Base-by-base conservation (phyloP, 305 asterid genomes). In the Fraxinus baroniana region DNA sequence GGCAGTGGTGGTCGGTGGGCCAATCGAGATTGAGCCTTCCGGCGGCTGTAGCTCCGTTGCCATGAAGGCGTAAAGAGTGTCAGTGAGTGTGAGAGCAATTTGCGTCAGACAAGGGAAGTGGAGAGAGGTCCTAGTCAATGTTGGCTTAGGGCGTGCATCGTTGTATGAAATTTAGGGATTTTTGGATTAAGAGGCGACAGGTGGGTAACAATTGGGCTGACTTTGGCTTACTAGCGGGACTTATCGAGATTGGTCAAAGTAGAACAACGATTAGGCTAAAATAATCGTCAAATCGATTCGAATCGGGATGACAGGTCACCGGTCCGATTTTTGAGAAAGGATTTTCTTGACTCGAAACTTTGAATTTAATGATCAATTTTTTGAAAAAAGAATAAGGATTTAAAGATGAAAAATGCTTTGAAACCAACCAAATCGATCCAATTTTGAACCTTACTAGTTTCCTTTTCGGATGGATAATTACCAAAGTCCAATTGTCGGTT, bases 41-140 rank as follows among this genome's bases (percentile, higher is more conserved):
- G 93, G 88, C 81, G 90, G 93, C 84, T 77, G 91, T 12, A 84
- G 92, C 83, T 90, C 94, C 73, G 93, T 49, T 85, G 87, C 98
- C 98, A 94, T 94, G 90, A 41, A 68, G 70, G 55, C 68, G 81
- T 7, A 17, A 37, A 30, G 83, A 52, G 57, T 78, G 86, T 77
- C 28, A 36, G 87, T 33, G 83, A 30, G 24, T 3, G 76, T 7
- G 24, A 17, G 46, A 33, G 46, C 46, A 33, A 78, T 79, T 39
- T 33, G 91, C 55, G 89, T 74, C 86, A 55, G 89, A 87, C 87
- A 77, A 77, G 84, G 89, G 84, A 75, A 75, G 73, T n/a, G 73
- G 83, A 74, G 84, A 33, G 74, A 79, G 57, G 66, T 78, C 80
- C 79, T 46, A 83, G 83, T 87, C 84, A 49, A 85, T 12, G 81